Percentiles rank a stretch among this genome's conserved stretches.
phyloP scores from a whole-genome alignment of 1,284 basidiomycete genomes.

The Ceratobasidium sp. region DNA sequence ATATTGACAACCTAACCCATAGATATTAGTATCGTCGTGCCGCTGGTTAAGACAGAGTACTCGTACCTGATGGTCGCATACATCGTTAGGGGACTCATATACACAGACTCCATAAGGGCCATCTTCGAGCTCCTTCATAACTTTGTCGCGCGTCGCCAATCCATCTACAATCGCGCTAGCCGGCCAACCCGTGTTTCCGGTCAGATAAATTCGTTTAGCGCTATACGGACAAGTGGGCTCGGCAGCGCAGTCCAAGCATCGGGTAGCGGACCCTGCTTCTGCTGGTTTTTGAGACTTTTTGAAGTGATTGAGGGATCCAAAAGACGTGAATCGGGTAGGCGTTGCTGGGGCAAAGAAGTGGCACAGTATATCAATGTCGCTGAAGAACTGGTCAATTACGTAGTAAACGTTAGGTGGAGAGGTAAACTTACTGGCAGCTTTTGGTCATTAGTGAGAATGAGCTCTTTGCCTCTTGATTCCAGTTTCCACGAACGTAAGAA shows the following conservation, averaged over 20 bases:
- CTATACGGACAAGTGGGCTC: conserved; percentile 82
- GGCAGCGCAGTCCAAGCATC: conserved; percentile 77
- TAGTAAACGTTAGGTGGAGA: conserved; percentile 1
- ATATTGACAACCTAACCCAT: conserved; percentile 73
- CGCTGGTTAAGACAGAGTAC: not conserved
- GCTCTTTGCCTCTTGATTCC: conserved; percentile 73
- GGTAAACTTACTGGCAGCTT: conserved; percentile 76
- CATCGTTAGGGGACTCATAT: conserved; percentile 83
- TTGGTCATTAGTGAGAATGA: conserved; percentile 88
- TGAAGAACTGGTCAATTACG: conserved; percentile 51
- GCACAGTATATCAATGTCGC: conserved; percentile 85
- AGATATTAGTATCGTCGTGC: not conserved
- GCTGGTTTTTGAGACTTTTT: conserved; percentile 74
- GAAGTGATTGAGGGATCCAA: conserved; percentile 85
- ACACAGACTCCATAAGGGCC: conserved; percentile 85
- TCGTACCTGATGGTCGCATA: conserved; percentile 75
- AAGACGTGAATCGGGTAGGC: conserved; percentile 78
- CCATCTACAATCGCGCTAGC: conserved; percentile 75
- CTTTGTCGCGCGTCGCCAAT: conserved; percentile 79
- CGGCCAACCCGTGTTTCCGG: conserved; percentile 70
- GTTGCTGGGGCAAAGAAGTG: conserved; percentile 74
- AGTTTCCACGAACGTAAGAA: conserved; percentile 84
- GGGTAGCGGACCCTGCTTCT: conserved; percentile 69
- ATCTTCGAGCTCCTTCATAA: conserved; percentile 68
- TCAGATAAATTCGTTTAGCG: conserved; percentile 77